Evolutionary conservation across 306 rosid genomes (phyloP).

Genomic region (Corylus americana): DNA sequence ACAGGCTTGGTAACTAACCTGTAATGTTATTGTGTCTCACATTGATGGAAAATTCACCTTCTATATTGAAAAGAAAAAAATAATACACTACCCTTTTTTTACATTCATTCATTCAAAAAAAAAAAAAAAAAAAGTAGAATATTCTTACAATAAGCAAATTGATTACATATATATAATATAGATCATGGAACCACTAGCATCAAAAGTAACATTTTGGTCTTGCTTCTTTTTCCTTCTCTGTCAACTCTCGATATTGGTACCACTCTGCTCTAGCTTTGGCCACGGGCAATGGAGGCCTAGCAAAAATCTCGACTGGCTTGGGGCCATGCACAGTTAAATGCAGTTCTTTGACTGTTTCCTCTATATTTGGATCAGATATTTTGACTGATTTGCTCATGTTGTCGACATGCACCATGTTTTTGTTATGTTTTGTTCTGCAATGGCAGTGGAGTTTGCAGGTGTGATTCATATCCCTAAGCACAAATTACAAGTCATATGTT

Average conservation of each 20-base stretch:
- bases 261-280: slow-evolving; percentile 77
- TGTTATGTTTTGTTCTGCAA: too few species aligned
- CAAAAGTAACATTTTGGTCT: slow-evolving; percentile 87
- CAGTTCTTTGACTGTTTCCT: slow-evolving; percentile 47
- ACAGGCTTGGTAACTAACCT: too few species aligned
- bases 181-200: slow-evolving; percentile 13
- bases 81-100: background rate
- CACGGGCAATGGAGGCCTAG: slow-evolving; percentile 76
- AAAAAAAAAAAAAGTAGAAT: background rate
- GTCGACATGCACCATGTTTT: too few species aligned
- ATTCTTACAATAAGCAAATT: background rate
- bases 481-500: too few species aligned
- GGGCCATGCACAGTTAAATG: slow-evolving; percentile 63
- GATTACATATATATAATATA: too few species aligned
- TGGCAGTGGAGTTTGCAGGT: too few species aligned
- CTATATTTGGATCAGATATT: slow-evolving; percentile 25
- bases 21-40: too few species aligned
- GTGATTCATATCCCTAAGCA: too few species aligned
- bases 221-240: slow-evolving; percentile 67
- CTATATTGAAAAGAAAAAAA: background rate
- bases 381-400: slow-evolving; percentile 25
- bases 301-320: slow-evolving; percentile 73
- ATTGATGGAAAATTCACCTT: background rate
- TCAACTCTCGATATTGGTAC: slow-evolving; percentile 75
- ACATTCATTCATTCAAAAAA: background rate